Conservation (phyloP, 2,329 filamentous ascomycete genomes). For the Arthrinium puccinioides region DNA sequence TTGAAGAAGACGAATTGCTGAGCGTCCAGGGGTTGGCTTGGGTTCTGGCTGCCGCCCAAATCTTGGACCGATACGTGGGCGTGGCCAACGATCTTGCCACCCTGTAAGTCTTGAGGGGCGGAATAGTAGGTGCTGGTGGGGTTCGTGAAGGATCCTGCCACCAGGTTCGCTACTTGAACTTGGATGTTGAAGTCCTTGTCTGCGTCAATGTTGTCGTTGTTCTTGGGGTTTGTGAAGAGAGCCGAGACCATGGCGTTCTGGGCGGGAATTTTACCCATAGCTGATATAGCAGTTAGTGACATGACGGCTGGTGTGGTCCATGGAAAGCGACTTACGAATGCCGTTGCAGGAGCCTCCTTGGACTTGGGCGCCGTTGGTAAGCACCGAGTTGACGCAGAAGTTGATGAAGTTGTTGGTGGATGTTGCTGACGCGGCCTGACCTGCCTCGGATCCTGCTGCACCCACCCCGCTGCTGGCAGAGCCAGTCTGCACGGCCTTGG, state of each 20-base stretch:
- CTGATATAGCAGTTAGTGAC: slow-evolving; percentile 22
- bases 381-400: slow-evolving; percentile 44
- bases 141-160: slow-evolving; percentile 52
- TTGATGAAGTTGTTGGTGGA: slow-evolving; percentile 56
- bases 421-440: slow-evolving; percentile 45
- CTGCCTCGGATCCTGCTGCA: slow-evolving; percentile 23
- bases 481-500: slow-evolving; percentile 39
- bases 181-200: slow-evolving; percentile 44
- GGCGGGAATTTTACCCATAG: slow-evolving; percentile 53
- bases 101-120: slow-evolving; percentile 46
- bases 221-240: slow-evolving; percentile 44
- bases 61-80: slow-evolving; percentile 53
- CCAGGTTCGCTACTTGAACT: slow-evolving; percentile 44
- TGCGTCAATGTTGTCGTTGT: slow-evolving; percentile 37
- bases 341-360: slow-evolving; percentile 56
- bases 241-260: slow-evolving; percentile 49
- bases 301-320: not conserved
- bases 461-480: slow-evolving; percentile 26
- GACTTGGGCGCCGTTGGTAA: slow-evolving; percentile 55
- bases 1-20: slow-evolving; percentile 55
- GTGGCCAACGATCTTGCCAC: slow-evolving; percentile 48
- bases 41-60: slow-evolving; percentile 42
- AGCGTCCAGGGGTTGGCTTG: slow-evolving; percentile 42
- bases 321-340: slow-evolving; percentile 38
- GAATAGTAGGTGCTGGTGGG: slow-evolving; percentile 53